Percentiles rank a stretch among this genome's conserved stretches.
Evolutionary conservation across 2,329 filamentous ascomycete genomes (phyloP).

Genomic region (Rutstroemia sp.): DNA sequence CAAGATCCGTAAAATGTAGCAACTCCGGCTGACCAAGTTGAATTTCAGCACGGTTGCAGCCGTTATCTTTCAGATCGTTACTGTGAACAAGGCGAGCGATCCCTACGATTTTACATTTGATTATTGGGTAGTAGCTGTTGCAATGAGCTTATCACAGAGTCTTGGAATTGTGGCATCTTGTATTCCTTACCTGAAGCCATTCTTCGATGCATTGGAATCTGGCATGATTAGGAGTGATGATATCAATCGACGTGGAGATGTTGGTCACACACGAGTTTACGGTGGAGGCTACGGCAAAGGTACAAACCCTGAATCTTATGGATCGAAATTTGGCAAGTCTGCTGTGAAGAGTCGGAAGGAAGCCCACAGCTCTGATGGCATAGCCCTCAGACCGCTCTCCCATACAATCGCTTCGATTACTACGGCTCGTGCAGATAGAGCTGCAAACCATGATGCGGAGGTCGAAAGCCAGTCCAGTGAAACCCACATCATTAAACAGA

Average conservation of each 20-base stretch:
- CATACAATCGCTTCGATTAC: neutral
- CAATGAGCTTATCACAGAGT: neutral
- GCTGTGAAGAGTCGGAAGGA: neutral
- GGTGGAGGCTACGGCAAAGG: neutral
- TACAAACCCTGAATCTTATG: neutral
- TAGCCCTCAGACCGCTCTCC: neutral
- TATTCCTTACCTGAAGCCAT: neutral
- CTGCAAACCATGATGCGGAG: neutral
- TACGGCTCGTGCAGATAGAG: neutral
- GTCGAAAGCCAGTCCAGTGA: neutral
- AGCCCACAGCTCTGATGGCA: neutral
- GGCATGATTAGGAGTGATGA: neutral
- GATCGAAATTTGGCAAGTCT: neutral
- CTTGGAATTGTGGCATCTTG: neutral
- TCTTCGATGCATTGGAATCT: neutral
- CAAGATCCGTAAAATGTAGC: too few relatives aligned
- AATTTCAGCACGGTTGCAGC: neutral
- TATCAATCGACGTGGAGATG: neutral
- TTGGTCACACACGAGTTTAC: neutral
- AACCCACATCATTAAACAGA: neutral
- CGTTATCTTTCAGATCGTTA: neutral
- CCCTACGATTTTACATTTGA: neutral
- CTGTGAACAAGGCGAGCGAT: neutral
- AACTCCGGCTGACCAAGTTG: too few relatives aligned
- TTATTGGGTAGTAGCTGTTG: neutral